phyloP scores from a whole-genome alignment of 257 asterid genomes.

The Forsythia viridissima region DNA sequence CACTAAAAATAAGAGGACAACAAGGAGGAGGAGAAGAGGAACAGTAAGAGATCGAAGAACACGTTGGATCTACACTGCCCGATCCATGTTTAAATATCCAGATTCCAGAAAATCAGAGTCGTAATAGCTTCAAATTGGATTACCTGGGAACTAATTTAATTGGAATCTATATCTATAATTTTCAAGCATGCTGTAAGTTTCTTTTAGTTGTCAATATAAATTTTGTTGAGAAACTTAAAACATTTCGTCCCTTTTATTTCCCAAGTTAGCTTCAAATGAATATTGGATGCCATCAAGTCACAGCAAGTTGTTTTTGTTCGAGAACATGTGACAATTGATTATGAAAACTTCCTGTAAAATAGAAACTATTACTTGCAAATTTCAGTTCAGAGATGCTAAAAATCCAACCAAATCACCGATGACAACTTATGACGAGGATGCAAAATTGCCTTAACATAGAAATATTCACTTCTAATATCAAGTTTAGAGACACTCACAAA shows the following conservation, averaged over 20 bases:
- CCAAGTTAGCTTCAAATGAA: neutral
- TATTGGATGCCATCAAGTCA: neutral
- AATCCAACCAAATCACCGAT: neutral
- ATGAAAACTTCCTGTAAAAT: too few species aligned
- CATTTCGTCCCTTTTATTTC: neutral
- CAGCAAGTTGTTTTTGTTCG: neutral
- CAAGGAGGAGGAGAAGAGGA: neutral
- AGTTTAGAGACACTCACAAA: conserved; percentile 42
- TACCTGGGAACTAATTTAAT: neutral
- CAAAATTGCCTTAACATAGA: neutral
- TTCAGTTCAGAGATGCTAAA: neutral
- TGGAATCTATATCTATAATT: neutral
- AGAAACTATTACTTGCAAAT: neutral
- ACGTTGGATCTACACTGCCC: neutral
- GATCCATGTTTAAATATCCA: neutral
- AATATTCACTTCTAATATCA: neutral
- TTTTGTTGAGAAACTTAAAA: neutral
- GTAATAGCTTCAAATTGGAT: neutral
- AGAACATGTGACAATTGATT: neutral
- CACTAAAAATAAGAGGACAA: neutral
- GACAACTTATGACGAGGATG: neutral
- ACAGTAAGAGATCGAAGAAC: too few species aligned
- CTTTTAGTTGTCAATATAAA: neutral
- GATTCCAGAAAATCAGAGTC: conserved; percentile 13
- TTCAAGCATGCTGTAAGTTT: neutral